Evolutionary conservation across 2,329 filamentous ascomycete genomes (phyloP), one percentile per base, ranked within the genome.

Genomic region (Botrytis paeoniae): DNA sequence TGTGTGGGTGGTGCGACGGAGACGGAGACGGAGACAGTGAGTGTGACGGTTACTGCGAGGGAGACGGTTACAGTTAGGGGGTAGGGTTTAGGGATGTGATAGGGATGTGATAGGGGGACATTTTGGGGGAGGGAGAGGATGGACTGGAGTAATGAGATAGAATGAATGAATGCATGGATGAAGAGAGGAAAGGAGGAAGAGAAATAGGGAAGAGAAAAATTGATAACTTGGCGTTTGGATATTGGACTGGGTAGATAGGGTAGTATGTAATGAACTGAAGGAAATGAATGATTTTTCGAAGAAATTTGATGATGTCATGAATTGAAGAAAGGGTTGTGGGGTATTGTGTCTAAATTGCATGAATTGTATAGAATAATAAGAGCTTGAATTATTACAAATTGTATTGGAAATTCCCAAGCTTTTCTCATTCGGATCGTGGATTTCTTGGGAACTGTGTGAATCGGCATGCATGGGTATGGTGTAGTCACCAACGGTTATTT

Each of bases 31-130:
- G 43, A 66, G 16, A 54, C 45, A 9, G 64, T 68, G 4, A 29
- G 64, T 39, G 64, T 54, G 25, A 57, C 45, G 37, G 48, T 54
- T 39, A 54, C 35, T 4, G 64, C 64, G 12, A 66, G 25, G 25
- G 64, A 66, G 45, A 68, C 64, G 22, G 45, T 68, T 51, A 66
- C 63, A 22, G 45, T 66, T 39, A 51, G 22, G 29, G 45, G 35
- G 16, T 68, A 65, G 59, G 20, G 32, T 18, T 22, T 45, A 45
- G 43, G 43, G 7, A 16, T 41, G 10, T 41, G 39, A 41, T 29
- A 25, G 54, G 4, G 14, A 59, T 35, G 57, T 32, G 59, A n/a
- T n/a, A 61, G 20, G 22, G 3, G 22, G 32, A 20, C 9, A 20
- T 12, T 22, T 12, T 22, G 3, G 57, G 20, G 32, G 18, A 60